Evolutionary conservation across 2,329 filamentous ascomycete genomes (phyloP).

Genomic region (Ceratocystis variospora): DNA sequence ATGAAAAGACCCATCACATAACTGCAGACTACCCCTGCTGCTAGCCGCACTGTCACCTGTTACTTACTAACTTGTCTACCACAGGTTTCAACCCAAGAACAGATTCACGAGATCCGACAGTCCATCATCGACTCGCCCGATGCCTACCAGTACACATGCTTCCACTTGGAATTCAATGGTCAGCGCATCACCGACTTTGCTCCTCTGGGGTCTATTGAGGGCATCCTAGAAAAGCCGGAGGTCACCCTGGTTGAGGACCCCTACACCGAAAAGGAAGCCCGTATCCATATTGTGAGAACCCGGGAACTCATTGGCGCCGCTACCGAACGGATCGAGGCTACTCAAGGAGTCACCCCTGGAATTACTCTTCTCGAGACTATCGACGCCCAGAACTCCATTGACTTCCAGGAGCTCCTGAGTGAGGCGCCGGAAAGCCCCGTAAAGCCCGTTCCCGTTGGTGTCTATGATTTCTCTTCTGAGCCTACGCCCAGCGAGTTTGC

Average conservation of each 20-base stretch:
- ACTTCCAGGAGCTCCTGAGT: constrained; percentile 19
- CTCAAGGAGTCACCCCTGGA: constrained; percentile 76
- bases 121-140: constrained; percentile 86
- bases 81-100: constrained; percentile 82
- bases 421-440: background rate
- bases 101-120: constrained; percentile 93
- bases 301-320: constrained; percentile 87
- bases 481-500: constrained; percentile 58
- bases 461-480: constrained; percentile 63
- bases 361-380: constrained; percentile 77
- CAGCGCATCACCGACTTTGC: constrained; percentile 90
- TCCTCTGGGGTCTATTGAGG: constrained; percentile 77
- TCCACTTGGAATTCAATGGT: constrained; percentile 86
- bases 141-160: constrained; percentile 96
- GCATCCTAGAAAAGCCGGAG: constrained; percentile 61
- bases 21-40: background rate
- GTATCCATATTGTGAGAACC: constrained; percentile 82
- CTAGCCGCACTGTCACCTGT: background rate
- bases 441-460: constrained; percentile 33
- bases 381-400: constrained; percentile 30
- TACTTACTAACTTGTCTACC: background rate
- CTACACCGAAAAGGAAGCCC: constrained; percentile 95
- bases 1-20: background rate
- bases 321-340: constrained; percentile 71
- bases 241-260: constrained; percentile 79